Evolutionary conservation across 257 asterid genomes (phyloP), one percentile per base, ranked within the genome.

Genomic region (Knoxia roxburghii): DNA sequence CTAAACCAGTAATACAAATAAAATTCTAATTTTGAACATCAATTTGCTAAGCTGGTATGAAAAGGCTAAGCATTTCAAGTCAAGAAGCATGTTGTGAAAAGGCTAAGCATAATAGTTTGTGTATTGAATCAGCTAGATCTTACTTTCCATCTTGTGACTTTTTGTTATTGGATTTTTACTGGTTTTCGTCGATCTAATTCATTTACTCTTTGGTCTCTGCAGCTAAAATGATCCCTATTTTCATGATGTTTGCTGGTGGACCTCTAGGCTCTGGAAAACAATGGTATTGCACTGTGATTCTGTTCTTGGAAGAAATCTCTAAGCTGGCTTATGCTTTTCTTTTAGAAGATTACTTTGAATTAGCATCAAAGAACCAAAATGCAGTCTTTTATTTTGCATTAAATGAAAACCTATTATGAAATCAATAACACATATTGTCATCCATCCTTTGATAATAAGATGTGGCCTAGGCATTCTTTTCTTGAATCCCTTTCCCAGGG

Each of bases 221-320:
- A 92, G 98, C 96, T 67, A 93, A 86, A 85, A 93, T 93, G 98
- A 76, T 89, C 74, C 98, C 97, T 65, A 78, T 90, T 52, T 93
- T 93, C 82, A 81, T 73, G 88, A 73, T 86, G 97, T 89, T 93
- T 68, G 97, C 97, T 57, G 98, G 98, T n/a, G 97, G 98, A 63
- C 97, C 98, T 61, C 74, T 89, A 77, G 97, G 98, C 49, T 86
- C 97, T 59, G 98, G 98, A 75, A 88, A 73, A 53, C 98, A 93
- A 71, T 89, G 98, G 97, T 92, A 82, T n/a, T 57, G n/a, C 70
- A 46, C 65, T 61, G 40, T 8, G n/a, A 61, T 24, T 50, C 50
- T n/a, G 30, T 24, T 61, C 14, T 27, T 70, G 23, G 26, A 33
- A 23, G 10, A n/a, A 49, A 14, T 18, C 26, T 30, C 49, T 20